These are phyloP conservation scores for Leccinellum luteum DNA, from an alignment of 768 basidiomycete genomes.

Conservation along the genomic window DNA sequence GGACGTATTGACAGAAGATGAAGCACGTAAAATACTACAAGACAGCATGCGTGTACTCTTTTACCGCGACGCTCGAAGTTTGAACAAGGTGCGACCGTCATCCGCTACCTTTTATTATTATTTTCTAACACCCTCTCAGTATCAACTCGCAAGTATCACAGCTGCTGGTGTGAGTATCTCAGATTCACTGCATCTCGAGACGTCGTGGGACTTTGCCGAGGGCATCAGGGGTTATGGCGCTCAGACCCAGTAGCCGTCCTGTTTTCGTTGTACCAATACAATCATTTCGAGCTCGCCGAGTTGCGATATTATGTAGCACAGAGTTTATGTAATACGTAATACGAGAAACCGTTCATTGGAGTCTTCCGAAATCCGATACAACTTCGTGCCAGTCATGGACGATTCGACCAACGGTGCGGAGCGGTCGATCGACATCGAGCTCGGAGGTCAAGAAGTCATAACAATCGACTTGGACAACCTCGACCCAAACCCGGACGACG, in stretches of 20 bases:
- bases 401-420: constrained; percentile 12
- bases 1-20: constrained; percentile 69
- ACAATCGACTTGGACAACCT: constrained; percentile 88
- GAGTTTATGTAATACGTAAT: not conserved
- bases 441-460: constrained; percentile 81
- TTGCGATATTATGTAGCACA: too few relatives aligned
- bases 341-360: not conserved
- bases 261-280: constrained; percentile 11
- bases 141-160: constrained; percentile 91
- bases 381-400: constrained; percentile 16
- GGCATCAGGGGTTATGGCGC: constrained; percentile 87
- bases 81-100: constrained; percentile 75
- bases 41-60: constrained; percentile 91
- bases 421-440: constrained; percentile 67
- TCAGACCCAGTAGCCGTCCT: constrained; percentile 66
- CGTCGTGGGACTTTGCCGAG: constrained; percentile 92
- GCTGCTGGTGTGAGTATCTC: constrained; percentile 74
- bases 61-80: constrained; percentile 93
- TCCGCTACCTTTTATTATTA: not conserved
- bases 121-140: constrained; percentile 47
- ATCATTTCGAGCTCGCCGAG: not conserved
- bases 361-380: not conserved
- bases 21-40: constrained; percentile 76
- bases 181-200: constrained; percentile 71
- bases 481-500: constrained; percentile 73